Evolutionary conservation across 1,284 basidiomycete genomes (phyloP), one percentile per base, ranked within the genome.

Genomic region (Ganoderma boninense): DNA sequence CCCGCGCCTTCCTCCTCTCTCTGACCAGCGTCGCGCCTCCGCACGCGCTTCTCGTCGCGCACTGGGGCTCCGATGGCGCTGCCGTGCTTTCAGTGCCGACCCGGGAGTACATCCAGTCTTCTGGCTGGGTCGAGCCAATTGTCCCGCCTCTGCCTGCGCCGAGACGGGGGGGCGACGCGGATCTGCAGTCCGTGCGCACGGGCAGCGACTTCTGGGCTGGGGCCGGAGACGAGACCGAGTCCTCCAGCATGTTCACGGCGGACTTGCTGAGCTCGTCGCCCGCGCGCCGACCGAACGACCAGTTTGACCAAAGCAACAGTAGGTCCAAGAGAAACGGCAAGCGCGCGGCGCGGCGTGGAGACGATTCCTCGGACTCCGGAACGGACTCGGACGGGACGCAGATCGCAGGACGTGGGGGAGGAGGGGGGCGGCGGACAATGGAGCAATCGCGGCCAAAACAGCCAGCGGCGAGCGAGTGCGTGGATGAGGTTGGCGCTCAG

Each of bases 1-100:
- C 93, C 0, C 90, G 93, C 0, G 87, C 92, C 0, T 92, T 94
- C 76, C 83, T 95, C 18, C 87, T 95, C 60, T 92, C 93, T 0
- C 82, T 94, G 65, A 88, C 89, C 0, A 84, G 87, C 14, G 85
- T 87, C 43, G 91, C 89, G 0, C 85, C 92, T 4, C 85, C 90
- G 0, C 93, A 95, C 76, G 90, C 93, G 0, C 83, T 95, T 0
- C 87, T 95, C n/a, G 86, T 95, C 38, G 92, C 90, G 6, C 85
- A 94, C 76, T 94, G 93, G 87, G 92, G 93, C 14, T 82, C 84
- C 32, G 90, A 92, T 60, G 93, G 93, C 10, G 91, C 91, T 0
- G 94, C 93, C 0, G 89, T 92, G 2, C 86, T 95, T 66, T 93
- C 92, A n/a, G 80, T 95, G 8, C 94, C 93, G 0, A 94, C 93